Evolutionary conservation across 2,329 filamentous ascomycete species (phyloP), one percentile per base, ranked within the genome.

Genomic region (Claviceps sp.): DNA sequence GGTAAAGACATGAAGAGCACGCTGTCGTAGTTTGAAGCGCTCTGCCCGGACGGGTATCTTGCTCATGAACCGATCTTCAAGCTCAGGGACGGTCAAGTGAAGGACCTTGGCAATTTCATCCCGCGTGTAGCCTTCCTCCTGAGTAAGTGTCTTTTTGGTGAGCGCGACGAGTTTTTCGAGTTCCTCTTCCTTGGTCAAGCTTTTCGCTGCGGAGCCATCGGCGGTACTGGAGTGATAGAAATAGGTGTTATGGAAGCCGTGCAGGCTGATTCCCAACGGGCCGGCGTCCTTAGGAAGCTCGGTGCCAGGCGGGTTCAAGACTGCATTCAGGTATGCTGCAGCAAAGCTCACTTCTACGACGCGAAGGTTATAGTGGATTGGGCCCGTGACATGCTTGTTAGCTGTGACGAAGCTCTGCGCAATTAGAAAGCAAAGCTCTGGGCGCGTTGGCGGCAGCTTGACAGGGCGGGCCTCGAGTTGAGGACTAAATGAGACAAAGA

Each of bases 341-440:
- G 93, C 93, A 37, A 98, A 77, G 51, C 86, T 93, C 71, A 88
- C 94, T 70, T 98, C 93, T 40, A 96, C 93, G 1, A 98, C 93
- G 30, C 93, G 85, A 24, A 98, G 79, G 67, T 98, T 98, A 75
- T 97, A 98, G 75, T 91, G 88, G 57, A 94, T 84, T 0, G 91
- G 91, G 0, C 85, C 93, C 1, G 91, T 95, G 55, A 91, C 86
- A 63, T 93, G 87, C 72, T 98, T 98, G 74, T 97, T 90, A 5
- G 91, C 87, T 16, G 85, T 85, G 55, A 98, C 86, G 65, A 95
- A 95, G 54, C 86, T 94, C 66, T 98, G 93, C 7, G 90, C 91
- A 58, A 96, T 89, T 57, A 98, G 77, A 68, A 98, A 97, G 59
- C 83, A 88, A 51, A 96, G 77, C 59, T 94, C 88, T 1, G 89